Percentiles rank a stretch among this genome's conserved stretches.
Evolutionary conservation across 2,329 filamentous ascomycete genomes (phyloP).

Genomic region (Knufia fluminis): DNA sequence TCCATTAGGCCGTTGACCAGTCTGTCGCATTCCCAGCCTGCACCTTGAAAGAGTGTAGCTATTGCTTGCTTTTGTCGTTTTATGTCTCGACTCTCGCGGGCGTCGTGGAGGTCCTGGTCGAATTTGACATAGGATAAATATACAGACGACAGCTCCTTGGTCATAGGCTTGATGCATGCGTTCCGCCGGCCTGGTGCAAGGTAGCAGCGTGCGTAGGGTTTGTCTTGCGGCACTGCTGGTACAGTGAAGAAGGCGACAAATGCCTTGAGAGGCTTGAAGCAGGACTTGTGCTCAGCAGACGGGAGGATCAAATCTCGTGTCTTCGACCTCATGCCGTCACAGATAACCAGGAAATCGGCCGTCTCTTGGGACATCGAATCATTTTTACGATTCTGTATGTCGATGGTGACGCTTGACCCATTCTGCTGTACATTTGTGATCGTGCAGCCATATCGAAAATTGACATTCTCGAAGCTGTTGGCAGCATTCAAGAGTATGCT

Average conservation of each 20-base stretch:
- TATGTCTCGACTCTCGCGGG: slow-evolving; percentile 11
- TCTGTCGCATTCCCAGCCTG: slow-evolving; percentile 31
- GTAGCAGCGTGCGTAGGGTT: slow-evolving; percentile 14
- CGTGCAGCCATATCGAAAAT: not conserved
- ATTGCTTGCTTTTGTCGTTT: slow-evolving; percentile 4
- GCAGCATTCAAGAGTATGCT: slow-evolving; percentile 40
- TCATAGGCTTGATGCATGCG: slow-evolving; percentile 22
- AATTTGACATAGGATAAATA: slow-evolving; percentile 16
- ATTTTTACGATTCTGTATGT: not conserved
- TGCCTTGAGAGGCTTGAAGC: slow-evolving; percentile 14
- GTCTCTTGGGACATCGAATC: not conserved
- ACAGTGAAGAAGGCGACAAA: slow-evolving; percentile 27
- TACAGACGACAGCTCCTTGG: slow-evolving; percentile 19
- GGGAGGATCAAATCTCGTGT: slow-evolving; percentile 7
- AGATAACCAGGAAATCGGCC: slow-evolving; percentile 17
- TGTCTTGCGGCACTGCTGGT: slow-evolving; percentile 20
- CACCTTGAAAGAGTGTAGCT: slow-evolving; percentile 26
- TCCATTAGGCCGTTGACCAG: slow-evolving; percentile 32
- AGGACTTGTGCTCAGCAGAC: not conserved
- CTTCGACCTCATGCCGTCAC: slow-evolving; percentile 17
- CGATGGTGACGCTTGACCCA: not conserved
- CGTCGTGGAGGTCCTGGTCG: slow-evolving; percentile 1
- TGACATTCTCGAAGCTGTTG: slow-evolving; percentile 12
- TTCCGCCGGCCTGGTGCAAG: slow-evolving; percentile 20
- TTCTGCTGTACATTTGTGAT: not conserved